These are phyloP conservation scores for Warburgia ugandensis DNA, from an alignment of 164 flowering plant species.

Conservation along the genomic window DNA sequence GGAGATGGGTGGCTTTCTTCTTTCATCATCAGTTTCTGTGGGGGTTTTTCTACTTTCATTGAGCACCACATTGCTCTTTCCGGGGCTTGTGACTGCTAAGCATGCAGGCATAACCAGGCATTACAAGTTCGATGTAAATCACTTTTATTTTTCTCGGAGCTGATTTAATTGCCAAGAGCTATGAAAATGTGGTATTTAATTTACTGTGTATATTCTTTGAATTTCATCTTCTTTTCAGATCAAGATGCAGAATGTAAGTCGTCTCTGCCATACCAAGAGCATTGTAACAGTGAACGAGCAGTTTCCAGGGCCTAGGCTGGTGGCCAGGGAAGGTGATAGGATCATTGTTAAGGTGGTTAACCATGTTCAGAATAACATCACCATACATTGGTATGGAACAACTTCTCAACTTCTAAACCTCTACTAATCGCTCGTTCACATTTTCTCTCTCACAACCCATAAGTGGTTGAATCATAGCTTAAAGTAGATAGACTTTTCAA, in stretches of 20 bases:
- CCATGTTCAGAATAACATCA: constrained; percentile 45
- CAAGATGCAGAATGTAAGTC: constrained; percentile 42
- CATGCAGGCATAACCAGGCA: constrained; percentile 36
- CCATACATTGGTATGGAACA: constrained; percentile 42
- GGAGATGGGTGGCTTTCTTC: constrained; percentile 1
- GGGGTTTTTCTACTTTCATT: constrained; percentile 13
- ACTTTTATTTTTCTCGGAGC: neutral
- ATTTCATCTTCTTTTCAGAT: constrained; percentile 29
- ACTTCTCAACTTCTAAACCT: neutral
- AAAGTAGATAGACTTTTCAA: too few species aligned
- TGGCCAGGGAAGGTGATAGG: constrained; percentile 63
- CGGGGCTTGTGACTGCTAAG: constrained; percentile 15
- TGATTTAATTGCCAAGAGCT: neutral
- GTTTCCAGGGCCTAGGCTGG: constrained; percentile 58
- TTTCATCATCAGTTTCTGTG: constrained; percentile 6
- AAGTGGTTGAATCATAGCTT: too few species aligned
- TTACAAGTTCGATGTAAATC: constrained; percentile 33
- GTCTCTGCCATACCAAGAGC: constrained; percentile 61
- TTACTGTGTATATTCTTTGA: neutral
- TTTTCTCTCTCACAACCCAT: too few species aligned
- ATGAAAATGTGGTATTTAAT: neutral
- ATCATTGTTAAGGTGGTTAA: constrained; percentile 53
- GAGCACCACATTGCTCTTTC: constrained; percentile 10
- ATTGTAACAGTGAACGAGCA: constrained; percentile 57
- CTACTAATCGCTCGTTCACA: neutral